phyloP scores from a whole-genome alignment of 257 asterid species.

The Solanum sparsipilum region DNA sequence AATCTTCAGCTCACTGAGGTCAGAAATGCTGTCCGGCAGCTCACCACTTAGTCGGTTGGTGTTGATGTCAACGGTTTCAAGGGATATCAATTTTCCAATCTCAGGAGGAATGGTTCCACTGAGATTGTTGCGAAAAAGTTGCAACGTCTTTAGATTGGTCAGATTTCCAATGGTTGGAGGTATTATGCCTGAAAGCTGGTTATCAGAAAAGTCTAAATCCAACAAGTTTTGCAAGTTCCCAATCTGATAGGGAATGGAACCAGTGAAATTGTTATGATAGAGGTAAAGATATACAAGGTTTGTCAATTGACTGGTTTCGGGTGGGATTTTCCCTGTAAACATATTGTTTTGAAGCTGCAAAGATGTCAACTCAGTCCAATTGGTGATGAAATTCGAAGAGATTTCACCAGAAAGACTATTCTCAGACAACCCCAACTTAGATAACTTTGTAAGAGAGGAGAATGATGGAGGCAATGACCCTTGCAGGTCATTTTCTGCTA shows the following conservation, averaged over 20 bases:
- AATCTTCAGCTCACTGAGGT: slow-evolving; percentile 22
- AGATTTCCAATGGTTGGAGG: slow-evolving; percentile 50
- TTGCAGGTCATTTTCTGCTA: slow-evolving; percentile 25
- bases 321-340: slow-evolving; percentile 48
- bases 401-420: slow-evolving; percentile 54
- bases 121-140: slow-evolving; percentile 47
- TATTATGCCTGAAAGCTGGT: slow-evolving; percentile 49
- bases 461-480: slow-evolving; percentile 63
- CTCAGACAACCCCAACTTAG: slow-evolving; percentile 47
- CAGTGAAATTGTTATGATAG: slow-evolving; percentile 41
- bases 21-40: slow-evolving; percentile 45
- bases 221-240: slow-evolving; percentile 33
- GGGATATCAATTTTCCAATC: slow-evolving; percentile 34
- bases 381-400: slow-evolving; percentile 21
- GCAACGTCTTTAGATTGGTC: slow-evolving; percentile 22
- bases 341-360: slow-evolving; percentile 51
- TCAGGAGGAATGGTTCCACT: slow-evolving; percentile 48
- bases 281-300: slow-evolving; percentile 28
- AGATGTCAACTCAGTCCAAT: slow-evolving; percentile 51
- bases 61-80: slow-evolving; percentile 30
- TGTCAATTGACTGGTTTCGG: slow-evolving; percentile 43
- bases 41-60: slow-evolving; percentile 46
- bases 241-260: slow-evolving; percentile 44
- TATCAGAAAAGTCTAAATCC: slow-evolving; percentile 30
- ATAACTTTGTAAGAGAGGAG: slow-evolving; percentile 41